These are phyloP conservation scores for Trichoderma gamsii DNA, from an alignment of 495 filamentous ascomycete species.

Conservation along the genomic window DNA sequence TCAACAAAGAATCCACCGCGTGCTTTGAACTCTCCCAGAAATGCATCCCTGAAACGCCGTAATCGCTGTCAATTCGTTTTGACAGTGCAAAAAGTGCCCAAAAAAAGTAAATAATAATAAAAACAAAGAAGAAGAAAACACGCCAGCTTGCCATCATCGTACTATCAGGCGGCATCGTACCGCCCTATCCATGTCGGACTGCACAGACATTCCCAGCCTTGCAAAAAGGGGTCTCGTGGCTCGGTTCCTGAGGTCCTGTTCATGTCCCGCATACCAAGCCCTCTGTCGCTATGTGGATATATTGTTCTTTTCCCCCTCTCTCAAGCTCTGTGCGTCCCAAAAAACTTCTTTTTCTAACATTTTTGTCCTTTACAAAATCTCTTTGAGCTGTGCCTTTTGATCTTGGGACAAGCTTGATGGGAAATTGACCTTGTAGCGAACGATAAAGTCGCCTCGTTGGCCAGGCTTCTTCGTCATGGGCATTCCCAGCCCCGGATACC, in stretches of 20 bases:
- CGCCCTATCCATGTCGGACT: background rate
- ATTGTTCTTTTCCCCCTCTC: no score
- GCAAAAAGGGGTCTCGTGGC: background rate
- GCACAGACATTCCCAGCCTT: conserved; percentile 3
- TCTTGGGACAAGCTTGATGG: conserved; percentile 63
- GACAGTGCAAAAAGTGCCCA: background rate
- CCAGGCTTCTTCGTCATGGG: conserved; percentile 80
- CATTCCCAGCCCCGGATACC: conserved; percentile 85
- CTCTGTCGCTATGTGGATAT: background rate
- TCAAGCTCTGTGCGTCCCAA: no score
- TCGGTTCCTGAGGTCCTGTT: conserved; percentile 10
- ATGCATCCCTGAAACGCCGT: conserved; percentile 7
- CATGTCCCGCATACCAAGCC: conserved; percentile 14
- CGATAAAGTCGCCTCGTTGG: conserved; percentile 77
- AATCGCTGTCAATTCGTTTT: background rate
- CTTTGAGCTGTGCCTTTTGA: conserved; percentile 73
- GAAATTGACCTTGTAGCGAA: conserved; percentile 89
- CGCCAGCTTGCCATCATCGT: background rate
- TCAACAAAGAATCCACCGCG: background rate
- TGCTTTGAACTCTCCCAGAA: conserved; percentile 12
- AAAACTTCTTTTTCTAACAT: background rate
- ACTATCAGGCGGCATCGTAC: background rate
- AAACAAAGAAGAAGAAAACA: background rate
- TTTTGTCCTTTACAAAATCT: conserved; percentile 52
- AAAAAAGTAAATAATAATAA: background rate